Base-by-base conservation (phyloP, 768 basidiomycete species). In the Chalciporus sphaerocephalus region DNA sequence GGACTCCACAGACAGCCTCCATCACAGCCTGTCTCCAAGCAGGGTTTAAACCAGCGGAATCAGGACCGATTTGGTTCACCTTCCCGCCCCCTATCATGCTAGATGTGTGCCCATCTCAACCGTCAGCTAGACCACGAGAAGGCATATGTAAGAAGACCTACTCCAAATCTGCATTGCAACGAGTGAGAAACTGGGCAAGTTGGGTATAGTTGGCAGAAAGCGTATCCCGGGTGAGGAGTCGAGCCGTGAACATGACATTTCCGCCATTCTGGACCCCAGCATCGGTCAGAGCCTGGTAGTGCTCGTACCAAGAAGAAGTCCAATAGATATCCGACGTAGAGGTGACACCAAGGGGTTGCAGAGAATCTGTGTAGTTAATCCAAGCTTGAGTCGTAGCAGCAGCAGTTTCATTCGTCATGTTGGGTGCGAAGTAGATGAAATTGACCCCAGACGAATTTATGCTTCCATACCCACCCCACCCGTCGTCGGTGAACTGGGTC, bases 11-110 rank as follows among this genome's bases (percentile, higher is more conserved):
- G 1, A 5, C 0, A 11, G 25, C 11, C 35, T 54, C 48, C 4
- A 46, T 18, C 8, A 76, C 34, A 1, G 74, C 67, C 12, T 67
- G 61, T 13, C 77, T 65, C 74, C 77, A 80, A 0, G 69, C 71
- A 11, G 75, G 77, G 53, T 76, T 69, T 16, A 76, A 49, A 13
- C 72, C 76, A 9, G 62, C 62, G 2, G 72, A 66, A 34, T 67
- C 60, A 0, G 74, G 67, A 16, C 67, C 10, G 9, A 61, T 40
- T 57, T 25, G 59, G 53, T 21, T 52, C 6, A 76, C 76, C 11
- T 61, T 69, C 3, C 78, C 76, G 1, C 78, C 77, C 5, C 61
- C 70, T 13, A 78, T 55, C 20, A 68, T 57, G 41, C 75, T 78
- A 2, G n/a, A 13, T 17, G 32, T 18, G 24, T 27, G 16, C 4